Evolutionary conservation across 768 basidiomycete genomes (phyloP).

Genomic region (Chiua virens): DNA sequence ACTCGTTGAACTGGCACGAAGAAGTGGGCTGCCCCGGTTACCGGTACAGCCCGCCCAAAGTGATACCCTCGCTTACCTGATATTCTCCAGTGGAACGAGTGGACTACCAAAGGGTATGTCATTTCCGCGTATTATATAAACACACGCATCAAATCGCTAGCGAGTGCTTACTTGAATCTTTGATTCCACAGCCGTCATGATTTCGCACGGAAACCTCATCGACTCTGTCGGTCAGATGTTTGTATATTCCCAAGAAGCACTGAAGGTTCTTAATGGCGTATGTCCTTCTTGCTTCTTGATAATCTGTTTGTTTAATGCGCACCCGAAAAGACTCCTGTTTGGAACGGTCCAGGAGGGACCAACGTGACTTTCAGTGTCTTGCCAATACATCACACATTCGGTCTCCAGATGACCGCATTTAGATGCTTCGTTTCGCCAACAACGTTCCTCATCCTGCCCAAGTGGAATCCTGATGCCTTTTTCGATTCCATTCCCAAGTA

Average conservation of each 20-base stretch:
- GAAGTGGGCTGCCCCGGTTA: constrained; percentile 39
- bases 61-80: constrained; percentile 64
- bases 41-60: constrained; percentile 45
- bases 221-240: constrained; percentile 42
- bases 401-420: too few relatives aligned
- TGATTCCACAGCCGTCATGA: constrained; percentile 56
- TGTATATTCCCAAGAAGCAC: constrained; percentile 28
- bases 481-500: too few relatives aligned
- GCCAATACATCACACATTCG: too few relatives aligned
- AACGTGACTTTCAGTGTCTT: constrained; percentile 40
- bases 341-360: constrained; percentile 42
- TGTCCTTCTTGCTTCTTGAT: constrained; percentile 7
- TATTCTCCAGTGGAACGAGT: constrained; percentile 78
- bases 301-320: neutral
- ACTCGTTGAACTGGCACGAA: constrained; percentile 41
- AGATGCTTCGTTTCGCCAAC: too few relatives aligned
- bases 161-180: constrained; percentile 1
- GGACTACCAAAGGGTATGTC: constrained; percentile 68
- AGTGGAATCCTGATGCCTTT: too few relatives aligned
- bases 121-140: too few relatives aligned
- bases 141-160: too few relatives aligned
- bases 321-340: constrained; percentile 36
- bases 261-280: constrained; percentile 40
- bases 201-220: constrained; percentile 66
- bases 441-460: too few relatives aligned